Conservation (phyloP, 495 filamentous ascomycete genomes). For the Penicillium herquei region DNA sequence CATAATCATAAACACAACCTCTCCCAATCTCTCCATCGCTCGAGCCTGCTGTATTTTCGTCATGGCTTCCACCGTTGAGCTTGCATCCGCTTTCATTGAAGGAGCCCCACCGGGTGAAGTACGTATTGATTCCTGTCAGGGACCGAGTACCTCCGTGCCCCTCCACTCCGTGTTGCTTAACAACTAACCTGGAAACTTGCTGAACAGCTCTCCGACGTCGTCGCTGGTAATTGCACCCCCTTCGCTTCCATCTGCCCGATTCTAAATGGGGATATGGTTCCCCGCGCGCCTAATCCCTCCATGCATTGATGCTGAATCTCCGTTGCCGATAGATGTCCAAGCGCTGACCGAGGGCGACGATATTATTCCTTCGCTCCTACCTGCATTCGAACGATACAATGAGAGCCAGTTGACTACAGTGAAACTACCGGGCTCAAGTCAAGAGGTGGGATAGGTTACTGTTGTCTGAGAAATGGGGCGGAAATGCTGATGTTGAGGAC, state of each 20-base stretch:
- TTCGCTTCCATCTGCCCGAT: not conserved
- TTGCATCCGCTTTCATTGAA: slow-evolving; percentile 84
- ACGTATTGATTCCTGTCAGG: slow-evolving; percentile 26
- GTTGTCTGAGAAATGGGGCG: not conserved
- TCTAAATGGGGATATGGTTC: not conserved
- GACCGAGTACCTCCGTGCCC: slow-evolving; percentile 2
- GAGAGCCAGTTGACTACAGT: slow-evolving; percentile 86
- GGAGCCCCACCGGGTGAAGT: slow-evolving; percentile 98
- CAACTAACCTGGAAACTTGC: slow-evolving; percentile 1
- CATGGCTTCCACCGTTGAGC: slow-evolving; percentile 54
- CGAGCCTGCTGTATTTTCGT: slow-evolving; percentile 3
- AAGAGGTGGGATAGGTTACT: slow-evolving; percentile 52
- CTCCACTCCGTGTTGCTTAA: not conserved
- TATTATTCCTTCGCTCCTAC: slow-evolving; percentile 65
- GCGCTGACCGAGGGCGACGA: slow-evolving; percentile 70
- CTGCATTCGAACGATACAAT: slow-evolving; percentile 93
- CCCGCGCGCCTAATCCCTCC: not conserved
- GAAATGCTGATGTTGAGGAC: slow-evolving; percentile 18
- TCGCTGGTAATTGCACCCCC: slow-evolving; percentile 64
- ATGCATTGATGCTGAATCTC: slow-evolving; percentile 16
- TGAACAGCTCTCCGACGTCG: slow-evolving; percentile 80
- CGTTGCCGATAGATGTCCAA: slow-evolving; percentile 72
- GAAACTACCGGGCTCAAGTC: slow-evolving; percentile 82
- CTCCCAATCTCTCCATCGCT: slow-evolving; percentile 3
- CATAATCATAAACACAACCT: not conserved